A percentile compares a stretch with the other conserved stretches of the same genome.
Evolutionary conservation across 2,329 filamentous ascomycete genomes (phyloP).

Genomic region (Tothia fuscella): DNA sequence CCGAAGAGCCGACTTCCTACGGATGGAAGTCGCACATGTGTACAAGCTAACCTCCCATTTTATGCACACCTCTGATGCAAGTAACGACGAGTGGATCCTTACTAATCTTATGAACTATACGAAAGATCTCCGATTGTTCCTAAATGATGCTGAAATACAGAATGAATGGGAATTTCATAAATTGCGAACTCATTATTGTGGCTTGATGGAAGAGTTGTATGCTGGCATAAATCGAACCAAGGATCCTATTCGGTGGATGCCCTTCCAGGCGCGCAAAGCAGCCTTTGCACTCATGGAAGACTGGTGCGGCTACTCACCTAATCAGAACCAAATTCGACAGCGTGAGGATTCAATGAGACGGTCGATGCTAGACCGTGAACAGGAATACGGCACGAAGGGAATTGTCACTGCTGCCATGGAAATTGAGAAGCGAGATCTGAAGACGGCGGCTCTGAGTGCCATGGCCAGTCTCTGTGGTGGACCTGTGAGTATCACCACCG

Average conservation of each 20-base stretch:
- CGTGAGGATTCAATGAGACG: constrained; percentile 81
- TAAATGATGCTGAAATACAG: constrained; percentile 91
- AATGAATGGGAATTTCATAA: constrained; percentile 92
- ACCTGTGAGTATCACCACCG: constrained; percentile 76
- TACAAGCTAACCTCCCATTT: constrained; percentile 92
- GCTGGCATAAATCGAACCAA: constrained; percentile 78
- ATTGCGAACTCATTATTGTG: constrained; percentile 84
- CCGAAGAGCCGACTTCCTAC: constrained; percentile 51
- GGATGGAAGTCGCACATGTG: constrained; percentile 91
- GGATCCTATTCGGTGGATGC: constrained; percentile 87
- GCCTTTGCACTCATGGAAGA: constrained; percentile 97
- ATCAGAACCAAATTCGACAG: constrained; percentile 65
- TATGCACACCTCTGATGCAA: constrained; percentile 63
- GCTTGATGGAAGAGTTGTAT: constrained; percentile 83
- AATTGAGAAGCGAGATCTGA: constrained; percentile 88
- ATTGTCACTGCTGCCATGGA: constrained; percentile 83
- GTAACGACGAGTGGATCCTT: constrained; percentile 80
- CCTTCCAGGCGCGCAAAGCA: constrained; percentile 90
- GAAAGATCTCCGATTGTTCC: constrained; percentile 82
- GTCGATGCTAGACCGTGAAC: constrained; percentile 68
- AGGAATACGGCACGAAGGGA: constrained; percentile 58
- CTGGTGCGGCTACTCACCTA: constrained; percentile 95
- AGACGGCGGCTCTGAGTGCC: constrained; percentile 80
- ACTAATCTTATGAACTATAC: constrained; percentile 81
- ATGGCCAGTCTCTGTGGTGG: constrained; percentile 82